Base-by-base conservation (phyloP, 2,329 filamentous ascomycete genomes). In the Cytospora mali region DNA sequence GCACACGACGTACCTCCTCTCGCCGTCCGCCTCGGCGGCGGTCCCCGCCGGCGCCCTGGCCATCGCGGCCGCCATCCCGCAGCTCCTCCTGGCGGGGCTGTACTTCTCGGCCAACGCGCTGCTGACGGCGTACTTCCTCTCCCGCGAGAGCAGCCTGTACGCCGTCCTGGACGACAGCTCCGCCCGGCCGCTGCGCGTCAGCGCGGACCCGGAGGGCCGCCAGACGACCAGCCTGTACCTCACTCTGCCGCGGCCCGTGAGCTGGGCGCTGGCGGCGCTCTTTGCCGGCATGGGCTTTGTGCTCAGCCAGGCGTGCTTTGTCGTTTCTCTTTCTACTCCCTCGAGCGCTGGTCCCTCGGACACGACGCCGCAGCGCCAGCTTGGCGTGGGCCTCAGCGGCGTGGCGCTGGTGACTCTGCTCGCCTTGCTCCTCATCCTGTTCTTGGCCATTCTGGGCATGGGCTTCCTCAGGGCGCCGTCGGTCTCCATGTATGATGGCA, bases 141-240 rank as follows among this genome's bases (percentile, higher is more conserved):
- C 80, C 1, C 78, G 82, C 71, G 82, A 85, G 69, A 73, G 81
- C 52, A 75, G 79, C 3, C 76, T 76, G 58, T 82, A 79, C 68
- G 77, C 77, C 3, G 9, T 57, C 48, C 54, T 51, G 5, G 23
- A 42, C 29, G n/a, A 18, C 29, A 42, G 42, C 46, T 3, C 28
- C 48, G n/a, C 27, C 39, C 70, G 67, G 6, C 67, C 72, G 46
- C 74, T 85, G 28, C 79, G 82, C 33, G 77, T 84, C 33, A 80
- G 79, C 1, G 74, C 76, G 14, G 68, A 72, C 52, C 76, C 80
- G 0, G 70, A 73, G 42, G 81, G 81, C 56, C 68, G 69, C 35
- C 82, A 85, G 71, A 77, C 71, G 0, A 76, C 78, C 1, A 80
- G 79, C 9, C 73, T 84, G 0, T 81, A 78, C 69, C 75, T 84